Base-by-base conservation (phyloP, 1,139 yeast species). In the Diutina sp. region DNA sequence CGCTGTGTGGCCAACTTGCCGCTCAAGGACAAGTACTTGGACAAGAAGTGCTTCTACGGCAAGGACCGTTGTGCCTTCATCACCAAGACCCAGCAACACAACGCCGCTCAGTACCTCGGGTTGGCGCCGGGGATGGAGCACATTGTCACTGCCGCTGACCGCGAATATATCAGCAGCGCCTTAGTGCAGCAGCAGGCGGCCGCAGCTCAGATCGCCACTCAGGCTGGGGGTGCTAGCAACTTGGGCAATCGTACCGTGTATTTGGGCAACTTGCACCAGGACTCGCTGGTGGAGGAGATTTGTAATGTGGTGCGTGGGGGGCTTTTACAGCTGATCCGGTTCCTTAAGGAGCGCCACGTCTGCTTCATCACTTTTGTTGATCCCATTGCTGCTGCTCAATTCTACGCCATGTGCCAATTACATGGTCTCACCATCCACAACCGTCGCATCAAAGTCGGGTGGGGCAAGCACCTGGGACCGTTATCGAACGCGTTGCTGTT, bases 391-490 rank as follows among this genome's bases (percentile, higher is more conserved):
- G 97, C 98, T 0, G 96, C 96, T 0, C 96, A 88, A 67, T 90
- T 93, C 67, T 90, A 85, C 69, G 96, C 96, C 18, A 82, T 87
- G 83, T 84, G 93, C 61, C 90, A 87, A 66, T 73, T 86, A 60
- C 93, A 89, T 62, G 95, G 95, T 1, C 72, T 93, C 57, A 79
- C 87, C 4, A 84, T 93, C 58, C 96, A 88, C 67, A 84, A 85
- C 64, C 79, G 91, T 64, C 78, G 88, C 63, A 82, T 91, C 58
- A 87, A 88, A 67, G 88, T 93, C 59, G 97, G 97, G 21, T 93
- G 98, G 98, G 99, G 98, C 55, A 89, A 88, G 67, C 96, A 90
- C 68, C 84, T 96, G 1, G 97, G 97, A 9, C 93, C 96, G 0
- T 75, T 91, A 58, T 82, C 90, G n/a, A 85, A 87, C 61, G 86